These are phyloP conservation scores for Nemania abortiva DNA, from an alignment of 2,329 filamentous ascomycete species.

Conservation along the genomic window DNA sequence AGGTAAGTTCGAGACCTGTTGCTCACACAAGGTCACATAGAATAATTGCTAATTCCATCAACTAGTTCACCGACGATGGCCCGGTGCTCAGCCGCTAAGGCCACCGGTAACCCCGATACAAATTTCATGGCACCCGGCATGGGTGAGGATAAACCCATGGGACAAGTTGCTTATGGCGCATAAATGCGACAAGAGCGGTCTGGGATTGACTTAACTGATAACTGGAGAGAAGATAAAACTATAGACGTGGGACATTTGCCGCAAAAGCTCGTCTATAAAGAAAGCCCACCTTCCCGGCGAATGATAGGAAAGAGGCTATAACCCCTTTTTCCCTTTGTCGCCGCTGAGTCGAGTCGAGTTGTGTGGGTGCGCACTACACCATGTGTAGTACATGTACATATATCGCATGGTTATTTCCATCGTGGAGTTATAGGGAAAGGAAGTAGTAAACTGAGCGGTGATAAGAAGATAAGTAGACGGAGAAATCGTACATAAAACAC, in stretches of 20 bases:
- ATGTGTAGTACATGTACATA: conserved; percentile 47
- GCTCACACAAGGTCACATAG: neutral
- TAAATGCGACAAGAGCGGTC: conserved; percentile 50
- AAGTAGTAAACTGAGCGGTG: neutral
- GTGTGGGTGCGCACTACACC: conserved; percentile 32
- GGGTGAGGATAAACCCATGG: conserved; percentile 71
- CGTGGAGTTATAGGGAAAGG: conserved; percentile 14
- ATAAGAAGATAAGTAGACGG: conserved; percentile 24
- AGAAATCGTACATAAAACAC: conserved; percentile 23
- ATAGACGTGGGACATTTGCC: conserved; percentile 23
- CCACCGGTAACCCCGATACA: conserved; percentile 79
- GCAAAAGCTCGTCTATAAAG: conserved; percentile 15
- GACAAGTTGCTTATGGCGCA: conserved; percentile 70
- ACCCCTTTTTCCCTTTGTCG: conserved; percentile 27
- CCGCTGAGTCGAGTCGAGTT: conserved; percentile 24
- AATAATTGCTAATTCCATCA: conserved; percentile 31
- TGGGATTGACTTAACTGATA: conserved; percentile 2
- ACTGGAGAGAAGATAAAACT: conserved; percentile 17
- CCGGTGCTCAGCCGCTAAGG: conserved; percentile 93
- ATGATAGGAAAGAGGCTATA: conserved; percentile 7
- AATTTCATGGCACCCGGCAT: conserved; percentile 83
- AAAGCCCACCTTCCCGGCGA: conserved; percentile 5
- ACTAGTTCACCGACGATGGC: conserved; percentile 96
- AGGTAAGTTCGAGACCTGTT: conserved; percentile 70
- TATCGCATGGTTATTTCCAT: conserved; percentile 41